Conservation (phyloP, 129 eudicot genomes). For the Chrysanthemum seticuspe region DNA sequence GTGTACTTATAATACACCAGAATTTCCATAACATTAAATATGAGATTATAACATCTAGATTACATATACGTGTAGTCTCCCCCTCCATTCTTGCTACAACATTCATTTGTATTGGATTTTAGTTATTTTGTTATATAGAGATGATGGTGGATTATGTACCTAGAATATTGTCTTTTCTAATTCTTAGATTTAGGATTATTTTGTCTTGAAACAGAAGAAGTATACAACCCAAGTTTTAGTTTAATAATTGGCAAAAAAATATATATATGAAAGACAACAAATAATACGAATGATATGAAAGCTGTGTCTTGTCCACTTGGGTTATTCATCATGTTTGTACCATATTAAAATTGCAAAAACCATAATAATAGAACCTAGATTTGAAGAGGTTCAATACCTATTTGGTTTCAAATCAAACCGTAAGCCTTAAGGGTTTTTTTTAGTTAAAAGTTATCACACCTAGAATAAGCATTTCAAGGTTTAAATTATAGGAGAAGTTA, state of each 20-base stretch:
- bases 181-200: background rate
- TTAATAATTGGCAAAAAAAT: background rate
- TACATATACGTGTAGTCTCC: slow-evolving; percentile 24
- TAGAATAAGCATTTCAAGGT: no score
- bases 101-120: slow-evolving; percentile 14
- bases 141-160: slow-evolving; percentile 11
- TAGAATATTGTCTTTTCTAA: slow-evolving; percentile 9
- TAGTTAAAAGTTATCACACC: no score
- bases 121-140: background rate
- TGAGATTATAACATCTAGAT: slow-evolving; percentile 19
- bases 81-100: slow-evolving; percentile 1
- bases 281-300: background rate
- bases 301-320: background rate
- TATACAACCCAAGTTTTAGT: slow-evolving; percentile 3
- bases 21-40: slow-evolving; percentile 3
- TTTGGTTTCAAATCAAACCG: no score
- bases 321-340: background rate
- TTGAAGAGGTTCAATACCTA: no score
- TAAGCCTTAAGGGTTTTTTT: no score
- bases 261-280: slow-evolving; percentile 11
- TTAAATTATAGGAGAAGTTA: no score
- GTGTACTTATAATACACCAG: no score
- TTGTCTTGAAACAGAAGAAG: background rate
- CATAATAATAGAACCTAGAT: background rate
- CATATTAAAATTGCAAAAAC: background rate